Base-by-base conservation (phyloP, 2,329 filamentous ascomycete genomes). In the Scolecobasidium constrictum region DNA sequence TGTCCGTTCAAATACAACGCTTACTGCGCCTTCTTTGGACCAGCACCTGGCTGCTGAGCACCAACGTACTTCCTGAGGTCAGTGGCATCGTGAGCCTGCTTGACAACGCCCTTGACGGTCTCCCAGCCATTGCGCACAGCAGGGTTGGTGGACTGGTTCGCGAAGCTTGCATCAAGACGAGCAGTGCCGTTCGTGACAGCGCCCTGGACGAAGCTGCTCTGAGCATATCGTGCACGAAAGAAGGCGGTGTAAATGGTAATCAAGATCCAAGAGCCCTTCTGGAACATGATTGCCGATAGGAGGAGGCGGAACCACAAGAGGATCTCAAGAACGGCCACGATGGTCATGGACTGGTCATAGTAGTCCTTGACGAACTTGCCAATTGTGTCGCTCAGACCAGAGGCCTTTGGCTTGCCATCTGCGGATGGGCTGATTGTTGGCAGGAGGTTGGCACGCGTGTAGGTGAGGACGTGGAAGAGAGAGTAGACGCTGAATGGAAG, bases 401-500 rank as follows among this genome's bases (percentile, higher is more conserved):
- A 73, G 23, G 70, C 68, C 67, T 77, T 67, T 54, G 57, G 68
- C 64, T 61, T 82, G 12, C 75, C 59, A 26, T 74, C 64, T 26
- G 69, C 56, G 50, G 73, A 69, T 46, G 79, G 73, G 13, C 87
- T 85, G 55, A 98, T 60, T 49, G 85, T 86, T 47, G 92, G 92
- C 55, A 98, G 83, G 51, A 98, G 68, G 69, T 94, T 94, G 62
- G 84, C 83, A 63, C 92, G 87, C 51, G 84, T 85, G 69, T 98
- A 98, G 51, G 92, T 96, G 48, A 88, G 86, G 53, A 96, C 87
- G 68, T 98, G 92, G 80, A 98, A 98, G 65, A 96, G 67, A 46
- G 90, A 96, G 77, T 96, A 98, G 65, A 98, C 86, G 54, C 80
- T 81, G 69, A 94, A 98, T 20, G 92, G 92, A 44, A 95, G 77